phyloP scores from a whole-genome alignment of 208 protist genomes.

The Trypanosoma lewisi region DNA sequence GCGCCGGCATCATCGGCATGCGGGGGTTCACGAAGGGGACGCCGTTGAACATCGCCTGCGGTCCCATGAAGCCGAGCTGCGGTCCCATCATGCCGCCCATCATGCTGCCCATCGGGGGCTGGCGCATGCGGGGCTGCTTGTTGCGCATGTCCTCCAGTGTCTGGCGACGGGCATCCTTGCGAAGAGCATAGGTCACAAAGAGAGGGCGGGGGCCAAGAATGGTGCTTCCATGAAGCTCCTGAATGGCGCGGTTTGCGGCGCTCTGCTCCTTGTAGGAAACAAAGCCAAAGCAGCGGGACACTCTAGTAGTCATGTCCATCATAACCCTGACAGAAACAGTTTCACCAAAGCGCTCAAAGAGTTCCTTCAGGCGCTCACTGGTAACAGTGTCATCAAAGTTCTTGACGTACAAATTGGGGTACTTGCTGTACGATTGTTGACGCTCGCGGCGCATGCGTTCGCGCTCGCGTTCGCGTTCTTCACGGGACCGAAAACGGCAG shows the following conservation, averaged over 20 bases:
- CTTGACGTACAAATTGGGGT: constrained; percentile 99
- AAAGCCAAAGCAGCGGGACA: constrained; percentile 97
- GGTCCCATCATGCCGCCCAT: constrained; percentile 45
- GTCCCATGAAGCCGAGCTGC: constrained; percentile 51
- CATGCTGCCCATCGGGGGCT: constrained; percentile 51
- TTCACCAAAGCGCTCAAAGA: constrained; percentile 96
- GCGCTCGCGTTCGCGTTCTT: constrained; percentile 91
- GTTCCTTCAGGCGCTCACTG: constrained; percentile 93
- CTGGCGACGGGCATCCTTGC: constrained; percentile 94
- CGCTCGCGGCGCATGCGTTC: constrained; percentile 90
- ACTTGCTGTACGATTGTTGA: constrained; percentile 90
- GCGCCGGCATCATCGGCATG: constrained; percentile 74
- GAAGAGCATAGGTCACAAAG: constrained; percentile 97
- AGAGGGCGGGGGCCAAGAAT: constrained; percentile 95
- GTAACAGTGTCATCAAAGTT: constrained; percentile 97
- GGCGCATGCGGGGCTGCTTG: constrained; percentile 76
- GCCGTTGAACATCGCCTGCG: constrained; percentile 56
- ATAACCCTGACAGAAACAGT: constrained; percentile 97
- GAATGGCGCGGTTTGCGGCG: constrained; percentile 95
- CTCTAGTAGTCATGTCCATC: constrained; percentile 90
- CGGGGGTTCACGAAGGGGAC: constrained; percentile 78
- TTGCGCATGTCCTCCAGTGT: constrained; percentile 92
- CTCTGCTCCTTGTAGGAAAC: constrained; percentile 96
- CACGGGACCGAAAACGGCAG: constrained; percentile 95
- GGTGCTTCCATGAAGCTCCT: constrained; percentile 95